Evolutionary conservation across 2,329 filamentous ascomycete genomes (phyloP).

Genomic region (Chrysoporthe austroafricana): DNA sequence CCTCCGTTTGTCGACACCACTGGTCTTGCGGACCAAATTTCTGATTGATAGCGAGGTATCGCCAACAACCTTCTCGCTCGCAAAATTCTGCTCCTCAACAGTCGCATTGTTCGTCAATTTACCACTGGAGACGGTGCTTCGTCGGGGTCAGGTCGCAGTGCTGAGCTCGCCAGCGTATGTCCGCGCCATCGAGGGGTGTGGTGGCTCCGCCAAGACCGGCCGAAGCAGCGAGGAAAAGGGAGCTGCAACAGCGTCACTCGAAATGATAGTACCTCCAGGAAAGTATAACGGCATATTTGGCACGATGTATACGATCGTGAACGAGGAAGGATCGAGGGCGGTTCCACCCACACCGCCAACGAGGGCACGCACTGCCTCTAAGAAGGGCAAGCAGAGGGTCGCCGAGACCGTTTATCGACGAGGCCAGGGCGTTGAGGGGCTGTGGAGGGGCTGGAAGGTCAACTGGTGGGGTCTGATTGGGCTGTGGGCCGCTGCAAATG

Average conservation of each 20-base stretch:
- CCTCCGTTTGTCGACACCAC: constrained; percentile 79
- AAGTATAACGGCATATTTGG: constrained; percentile 85
- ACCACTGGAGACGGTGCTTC: constrained; percentile 88
- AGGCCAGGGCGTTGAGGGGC: constrained; percentile 69
- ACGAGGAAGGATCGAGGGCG: constrained; percentile 75
- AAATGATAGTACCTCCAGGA: constrained; percentile 80
- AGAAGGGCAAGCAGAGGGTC: constrained; percentile 40
- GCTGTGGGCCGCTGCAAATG: constrained; percentile 70
- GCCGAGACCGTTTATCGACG: constrained; percentile 53
- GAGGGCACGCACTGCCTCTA: constrained; percentile 36
- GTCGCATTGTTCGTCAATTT: constrained; percentile 84
- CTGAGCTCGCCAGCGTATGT: constrained; percentile 59
- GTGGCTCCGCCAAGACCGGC: constrained; percentile 32
- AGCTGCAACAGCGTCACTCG: constrained; percentile 44
- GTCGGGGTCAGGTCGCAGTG: constrained; percentile 82
- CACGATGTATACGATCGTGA: constrained; percentile 85
- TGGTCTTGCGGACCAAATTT: constrained; percentile 84
- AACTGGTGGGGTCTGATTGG: constrained; percentile 78
- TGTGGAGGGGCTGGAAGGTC: constrained; percentile 77
- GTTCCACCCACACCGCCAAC: constrained; percentile 40
- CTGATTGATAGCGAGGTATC: constrained; percentile 81
- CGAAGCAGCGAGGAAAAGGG: constrained; percentile 32
- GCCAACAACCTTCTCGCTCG: constrained; percentile 79
- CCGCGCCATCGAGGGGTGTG: constrained; percentile 47
- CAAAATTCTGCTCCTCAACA: constrained; percentile 79